A percentile compares a stretch with the other conserved stretches of the same genome.
phyloP scores from a whole-genome alignment of 371 early-diverging fungal species.

The Chytridiales sp. region DNA sequence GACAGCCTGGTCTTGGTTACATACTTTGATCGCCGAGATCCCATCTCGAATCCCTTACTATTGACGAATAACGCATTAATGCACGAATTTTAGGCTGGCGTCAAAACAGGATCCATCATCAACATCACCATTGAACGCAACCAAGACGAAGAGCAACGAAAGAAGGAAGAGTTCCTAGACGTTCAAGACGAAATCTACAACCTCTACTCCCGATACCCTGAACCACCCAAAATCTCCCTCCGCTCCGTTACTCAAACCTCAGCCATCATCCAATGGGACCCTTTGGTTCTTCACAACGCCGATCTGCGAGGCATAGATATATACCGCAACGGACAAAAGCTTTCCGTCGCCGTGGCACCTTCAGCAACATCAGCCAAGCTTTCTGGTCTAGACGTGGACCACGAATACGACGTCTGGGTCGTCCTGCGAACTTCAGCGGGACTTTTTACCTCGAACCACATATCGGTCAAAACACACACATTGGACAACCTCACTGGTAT shows the following conservation, averaged over 20 bases:
- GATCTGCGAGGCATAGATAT: slow-evolving; percentile 80
- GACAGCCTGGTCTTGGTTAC: background rate
- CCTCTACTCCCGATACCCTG: slow-evolving; percentile 73
- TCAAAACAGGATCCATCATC: slow-evolving; percentile 90
- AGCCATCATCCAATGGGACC: slow-evolving; percentile 85
- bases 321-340: slow-evolving; percentile 72
- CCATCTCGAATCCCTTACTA: background rate
- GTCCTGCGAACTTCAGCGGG: slow-evolving; percentile 90
- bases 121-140: slow-evolving; percentile 90
- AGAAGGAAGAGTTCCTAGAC: slow-evolving; percentile 77
- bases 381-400: slow-evolving; percentile 83
- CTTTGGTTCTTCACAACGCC: slow-evolving; percentile 75
- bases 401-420: slow-evolving; percentile 82
- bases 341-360: slow-evolving; percentile 49
- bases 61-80: background rate
- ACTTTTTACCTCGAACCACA: slow-evolving; percentile 69
- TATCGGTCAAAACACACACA: slow-evolving; percentile 79
- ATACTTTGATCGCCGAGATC: slow-evolving; percentile 6
- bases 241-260: slow-evolving; percentile 84
- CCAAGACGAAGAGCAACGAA: slow-evolving; percentile 73
- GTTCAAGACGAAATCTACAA: slow-evolving; percentile 80
- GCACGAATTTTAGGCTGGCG: slow-evolving; percentile 58
- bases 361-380: slow-evolving; percentile 72
- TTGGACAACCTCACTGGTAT: slow-evolving; percentile 95
- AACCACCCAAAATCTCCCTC: slow-evolving; percentile 73